Percentiles rank a stretch among this genome's conserved stretches.
phyloP scores from a whole-genome alignment of 2,329 filamentous ascomycete genomes.

The Trichoderma pleuroti region DNA sequence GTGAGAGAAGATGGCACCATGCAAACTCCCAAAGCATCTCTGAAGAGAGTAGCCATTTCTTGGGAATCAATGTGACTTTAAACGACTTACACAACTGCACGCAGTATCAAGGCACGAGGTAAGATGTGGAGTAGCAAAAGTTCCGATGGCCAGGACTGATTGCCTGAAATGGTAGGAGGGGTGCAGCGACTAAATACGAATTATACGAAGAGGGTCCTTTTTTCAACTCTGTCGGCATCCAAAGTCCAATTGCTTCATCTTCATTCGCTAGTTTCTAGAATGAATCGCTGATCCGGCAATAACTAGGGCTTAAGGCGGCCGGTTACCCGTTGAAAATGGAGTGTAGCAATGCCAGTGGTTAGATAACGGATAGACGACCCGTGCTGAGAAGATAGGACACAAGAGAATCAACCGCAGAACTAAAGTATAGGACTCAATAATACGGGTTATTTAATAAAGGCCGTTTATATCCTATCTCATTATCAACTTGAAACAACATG shows the following conservation, averaged over 20 bases:
- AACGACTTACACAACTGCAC: background rate
- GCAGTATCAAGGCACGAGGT: background rate
- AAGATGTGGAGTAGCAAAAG: background rate
- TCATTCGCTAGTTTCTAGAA: background rate
- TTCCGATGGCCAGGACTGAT: background rate
- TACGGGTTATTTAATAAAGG: rapidly evolving
- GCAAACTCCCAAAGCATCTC: background rate
- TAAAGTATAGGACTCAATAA: background rate
- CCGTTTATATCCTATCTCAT: background rate
- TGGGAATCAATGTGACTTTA: background rate
- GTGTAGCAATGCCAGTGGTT: background rate
- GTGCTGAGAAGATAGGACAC: background rate
- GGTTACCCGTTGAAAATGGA: background rate
- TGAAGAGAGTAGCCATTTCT: background rate
- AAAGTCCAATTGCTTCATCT: background rate
- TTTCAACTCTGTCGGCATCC: background rate
- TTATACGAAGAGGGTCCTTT: background rate
- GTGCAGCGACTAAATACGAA: background rate
- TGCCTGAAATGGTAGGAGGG: background rate
- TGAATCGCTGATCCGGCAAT: background rate
- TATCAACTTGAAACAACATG: background rate
- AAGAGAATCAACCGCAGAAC: background rate
- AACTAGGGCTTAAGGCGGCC: background rate
- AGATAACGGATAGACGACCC: background rate
- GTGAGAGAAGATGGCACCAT: background rate